Conservation (phyloP, 805 yeast genomes). For the Jamesozyma jinghongensis region DNA sequence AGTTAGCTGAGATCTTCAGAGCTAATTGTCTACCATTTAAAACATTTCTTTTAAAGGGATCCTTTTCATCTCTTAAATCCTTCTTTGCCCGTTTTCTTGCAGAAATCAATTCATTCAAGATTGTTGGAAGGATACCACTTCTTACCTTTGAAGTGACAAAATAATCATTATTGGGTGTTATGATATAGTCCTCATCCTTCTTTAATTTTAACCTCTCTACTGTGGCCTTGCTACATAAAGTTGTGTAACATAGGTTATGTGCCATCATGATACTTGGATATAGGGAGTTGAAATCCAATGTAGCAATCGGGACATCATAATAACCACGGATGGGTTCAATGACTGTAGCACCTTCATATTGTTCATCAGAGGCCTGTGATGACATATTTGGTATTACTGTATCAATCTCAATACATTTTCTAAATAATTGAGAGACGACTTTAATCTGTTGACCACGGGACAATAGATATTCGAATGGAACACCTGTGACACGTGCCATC, state of each 20-base stretch:
- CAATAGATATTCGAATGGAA: conserved; percentile 82
- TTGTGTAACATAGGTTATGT: conserved; percentile 91
- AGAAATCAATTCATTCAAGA: conserved; percentile 73
- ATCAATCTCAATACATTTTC: conserved; percentile 82
- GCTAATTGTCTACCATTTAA: conserved; percentile 97
- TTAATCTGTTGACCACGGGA: conserved; percentile 96
- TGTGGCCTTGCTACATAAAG: conserved; percentile 61
- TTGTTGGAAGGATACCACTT: conserved; percentile 85
- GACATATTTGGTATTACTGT: conserved; percentile 87
- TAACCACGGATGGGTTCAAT: conserved; percentile 95
- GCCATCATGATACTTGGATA: conserved; percentile 99
- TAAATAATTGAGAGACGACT: conserved; percentile 87
- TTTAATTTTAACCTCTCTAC: conserved; percentile 54
- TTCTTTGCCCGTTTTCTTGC: conserved; percentile 92
- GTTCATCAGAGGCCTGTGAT: conserved; percentile 75
- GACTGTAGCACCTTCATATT: conserved; percentile 98
- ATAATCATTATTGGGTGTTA: conserved; percentile 86
- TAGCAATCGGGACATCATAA: conserved; percentile 94
- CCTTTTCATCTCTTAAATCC: conserved; percentile 85
- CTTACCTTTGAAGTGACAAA: conserved; percentile 65
- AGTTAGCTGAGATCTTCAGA: conserved; percentile 90
- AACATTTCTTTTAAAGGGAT: conserved; percentile 88
- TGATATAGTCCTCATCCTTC: conserved; percentile 69
- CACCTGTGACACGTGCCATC: conserved; percentile 99
- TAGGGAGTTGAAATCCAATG: conserved; percentile 93